Percentiles rank a stretch among this genome's conserved stretches.
These are phyloP conservation scores for Pleurotus cornucopiae DNA, from an alignment of 768 basidiomycete species.

Conservation along the genomic window DNA sequence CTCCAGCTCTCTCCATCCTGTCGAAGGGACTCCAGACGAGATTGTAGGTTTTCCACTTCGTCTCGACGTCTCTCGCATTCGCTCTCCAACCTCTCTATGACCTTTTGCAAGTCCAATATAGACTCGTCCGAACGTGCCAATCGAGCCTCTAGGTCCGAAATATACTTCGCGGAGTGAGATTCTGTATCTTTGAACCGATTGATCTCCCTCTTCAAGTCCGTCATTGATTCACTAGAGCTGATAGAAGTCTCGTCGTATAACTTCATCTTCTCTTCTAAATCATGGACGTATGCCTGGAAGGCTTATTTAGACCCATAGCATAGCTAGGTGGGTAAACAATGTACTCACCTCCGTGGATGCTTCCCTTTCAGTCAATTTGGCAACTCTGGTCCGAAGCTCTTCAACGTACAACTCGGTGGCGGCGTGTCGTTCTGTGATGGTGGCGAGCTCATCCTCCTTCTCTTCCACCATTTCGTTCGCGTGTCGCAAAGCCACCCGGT, in stretches of 20 bases:
- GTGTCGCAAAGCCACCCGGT: constrained; percentile 80
- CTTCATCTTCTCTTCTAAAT: constrained; percentile 91
- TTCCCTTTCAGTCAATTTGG: constrained; percentile 85
- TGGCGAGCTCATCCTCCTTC: constrained; percentile 76
- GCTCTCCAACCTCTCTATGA: constrained; percentile 71
- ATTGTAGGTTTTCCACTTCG: constrained; percentile 68
- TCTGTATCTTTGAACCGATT: constrained; percentile 74
- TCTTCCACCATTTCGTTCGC: constrained; percentile 93
- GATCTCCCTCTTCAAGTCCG: constrained; percentile 83
- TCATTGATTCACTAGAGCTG: constrained; percentile 72
- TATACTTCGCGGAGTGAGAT: constrained; percentile 68
- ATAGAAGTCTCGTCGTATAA: constrained; percentile 75
- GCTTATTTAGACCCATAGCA: constrained; percentile 12
- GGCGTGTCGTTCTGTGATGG: constrained; percentile 63
- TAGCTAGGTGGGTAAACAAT: background rate
- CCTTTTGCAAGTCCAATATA: constrained; percentile 59
- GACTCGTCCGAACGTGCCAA: constrained; percentile 78
- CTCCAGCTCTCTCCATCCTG: constrained; percentile 80
- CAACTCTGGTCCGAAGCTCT: constrained; percentile 75
- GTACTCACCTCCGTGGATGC: constrained; percentile 80
- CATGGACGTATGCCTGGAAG: constrained; percentile 84
- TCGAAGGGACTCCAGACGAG: constrained; percentile 63
- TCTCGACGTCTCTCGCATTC: constrained; percentile 72
- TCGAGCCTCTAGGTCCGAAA: constrained; percentile 81
- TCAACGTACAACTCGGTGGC: constrained; percentile 84